Evolutionary conservation across 148 eudicot species (phyloP).

Genomic region (Amaranthus palmeri): DNA sequence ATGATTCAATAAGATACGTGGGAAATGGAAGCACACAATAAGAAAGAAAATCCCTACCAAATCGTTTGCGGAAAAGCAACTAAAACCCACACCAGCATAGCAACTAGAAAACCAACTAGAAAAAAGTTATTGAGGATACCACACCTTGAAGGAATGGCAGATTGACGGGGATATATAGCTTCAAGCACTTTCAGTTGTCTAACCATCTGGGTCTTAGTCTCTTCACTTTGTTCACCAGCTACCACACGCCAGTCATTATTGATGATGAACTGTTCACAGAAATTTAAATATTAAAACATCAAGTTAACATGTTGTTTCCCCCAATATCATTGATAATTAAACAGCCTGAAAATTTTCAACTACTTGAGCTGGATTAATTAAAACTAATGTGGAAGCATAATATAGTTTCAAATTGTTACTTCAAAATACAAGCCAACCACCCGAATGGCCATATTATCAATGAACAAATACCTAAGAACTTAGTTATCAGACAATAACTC

Average conservation of each 20-base stretch:
- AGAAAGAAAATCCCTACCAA: not conserved
- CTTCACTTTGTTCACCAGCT: conserved; percentile 63
- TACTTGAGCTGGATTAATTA: too few species aligned
- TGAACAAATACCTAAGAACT: too few species aligned
- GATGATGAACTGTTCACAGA: conserved; percentile 38
- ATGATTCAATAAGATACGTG: not conserved
- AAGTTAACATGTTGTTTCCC: not conserved
- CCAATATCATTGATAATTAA: not conserved
- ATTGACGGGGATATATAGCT: conserved; percentile 36
- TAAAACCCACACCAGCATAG: not conserved
- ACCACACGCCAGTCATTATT: conserved; percentile 45
- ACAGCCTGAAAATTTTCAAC: not conserved
- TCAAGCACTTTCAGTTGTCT: conserved; percentile 40
- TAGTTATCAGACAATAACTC: too few species aligned
- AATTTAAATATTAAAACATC: conserved; percentile 12
- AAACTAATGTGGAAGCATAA: too few species aligned
- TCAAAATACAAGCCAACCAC: too few species aligned
- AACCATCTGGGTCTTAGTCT: conserved; percentile 32
- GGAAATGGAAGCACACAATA: not conserved
- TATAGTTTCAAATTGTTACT: too few species aligned
- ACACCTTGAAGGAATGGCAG: conserved; percentile 51
- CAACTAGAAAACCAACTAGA: conserved; percentile 7
- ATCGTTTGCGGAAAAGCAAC: not conserved
- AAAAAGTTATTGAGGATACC: not conserved
- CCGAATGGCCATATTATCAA: too few species aligned